Evolutionary conservation across 306 rosid species (phyloP).

Genomic region (Lathyrus oleraceus): DNA sequence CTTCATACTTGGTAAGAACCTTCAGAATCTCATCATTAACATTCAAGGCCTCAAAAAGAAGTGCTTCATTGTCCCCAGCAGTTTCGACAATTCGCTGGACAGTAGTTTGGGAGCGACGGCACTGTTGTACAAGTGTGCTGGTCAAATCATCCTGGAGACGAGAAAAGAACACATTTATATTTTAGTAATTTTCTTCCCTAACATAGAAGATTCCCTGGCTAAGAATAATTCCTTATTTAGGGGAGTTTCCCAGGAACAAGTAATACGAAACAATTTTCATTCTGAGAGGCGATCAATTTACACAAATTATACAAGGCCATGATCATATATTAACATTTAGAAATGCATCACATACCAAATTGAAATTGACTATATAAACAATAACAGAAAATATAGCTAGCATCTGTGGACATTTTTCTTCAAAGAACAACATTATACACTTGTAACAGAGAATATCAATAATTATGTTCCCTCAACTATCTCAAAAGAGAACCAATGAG

Average conservation of each 20-base stretch:
- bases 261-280: neutral
- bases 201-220: neutral
- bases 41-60: slow-evolving; percentile 94
- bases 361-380: neutral
- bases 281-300: neutral
- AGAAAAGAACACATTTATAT: slow-evolving; percentile 8
- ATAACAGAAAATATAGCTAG: neutral
- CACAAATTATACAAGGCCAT: slow-evolving; percentile 11
- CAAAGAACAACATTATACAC: neutral
- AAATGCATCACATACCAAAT: slow-evolving; percentile 18
- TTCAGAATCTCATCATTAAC: slow-evolving; percentile 90
- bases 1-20: slow-evolving; percentile 76
- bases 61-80: slow-evolving; percentile 86
- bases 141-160: slow-evolving; percentile 85
- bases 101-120: slow-evolving; percentile 66
- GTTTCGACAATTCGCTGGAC: slow-evolving; percentile 79
- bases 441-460: neutral
- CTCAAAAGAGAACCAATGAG: neutral
- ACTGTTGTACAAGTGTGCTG: slow-evolving; percentile 84
- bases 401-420: neutral
- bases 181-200: slow-evolving; percentile 17
- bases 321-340: neutral
- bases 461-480: neutral
- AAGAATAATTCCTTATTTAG: neutral
- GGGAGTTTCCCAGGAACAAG: slow-evolving; percentile 12